Conservation (phyloP, 164 flowering plant genomes). For the Taxillus chinensis region DNA sequence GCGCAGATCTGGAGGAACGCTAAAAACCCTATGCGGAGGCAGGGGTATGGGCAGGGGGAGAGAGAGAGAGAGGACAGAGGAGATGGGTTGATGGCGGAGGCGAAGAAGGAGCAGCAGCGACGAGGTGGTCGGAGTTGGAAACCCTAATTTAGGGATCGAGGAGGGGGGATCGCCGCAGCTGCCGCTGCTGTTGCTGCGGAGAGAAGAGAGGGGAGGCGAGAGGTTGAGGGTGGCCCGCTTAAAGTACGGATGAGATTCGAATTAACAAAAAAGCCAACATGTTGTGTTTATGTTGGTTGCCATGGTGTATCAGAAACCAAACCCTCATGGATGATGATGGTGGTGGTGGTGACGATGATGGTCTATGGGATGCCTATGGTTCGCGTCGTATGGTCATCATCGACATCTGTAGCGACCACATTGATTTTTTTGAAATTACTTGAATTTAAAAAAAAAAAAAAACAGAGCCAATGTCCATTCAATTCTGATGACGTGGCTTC, state of each 20-base stretch:
- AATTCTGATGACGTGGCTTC: too few species aligned
- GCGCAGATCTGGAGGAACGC: constrained; percentile 30
- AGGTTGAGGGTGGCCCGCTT: not conserved
- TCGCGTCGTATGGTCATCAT: too few species aligned
- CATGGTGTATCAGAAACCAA: too few species aligned
- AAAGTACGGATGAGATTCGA: constrained; percentile 11
- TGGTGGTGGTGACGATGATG: too few species aligned
- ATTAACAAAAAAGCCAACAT: not conserved
- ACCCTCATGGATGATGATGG: too few species aligned
- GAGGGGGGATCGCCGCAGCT: constrained; percentile 12
- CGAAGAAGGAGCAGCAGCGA: constrained; percentile 6
- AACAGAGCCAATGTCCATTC: too few species aligned
- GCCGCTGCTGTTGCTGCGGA: constrained; percentile 4
- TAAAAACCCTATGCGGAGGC: constrained; percentile 11
- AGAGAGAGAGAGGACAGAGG: constrained; percentile 2
- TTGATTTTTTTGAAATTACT: too few species aligned
- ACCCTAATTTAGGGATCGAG: constrained; percentile 29
- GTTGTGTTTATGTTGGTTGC: not conserved
- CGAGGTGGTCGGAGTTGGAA: constrained; percentile 10
- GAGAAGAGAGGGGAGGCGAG: constrained; percentile 4
- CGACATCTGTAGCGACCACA: too few species aligned
- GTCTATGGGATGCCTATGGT: too few species aligned
- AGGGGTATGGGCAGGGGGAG: not conserved
- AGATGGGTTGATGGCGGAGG: not conserved
- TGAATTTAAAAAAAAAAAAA: too few species aligned